Evolutionary conservation across 352 stramenopile species (phyloP), one percentile per base, ranked within the genome.

Genomic region (Pythium dissotocum): DNA sequence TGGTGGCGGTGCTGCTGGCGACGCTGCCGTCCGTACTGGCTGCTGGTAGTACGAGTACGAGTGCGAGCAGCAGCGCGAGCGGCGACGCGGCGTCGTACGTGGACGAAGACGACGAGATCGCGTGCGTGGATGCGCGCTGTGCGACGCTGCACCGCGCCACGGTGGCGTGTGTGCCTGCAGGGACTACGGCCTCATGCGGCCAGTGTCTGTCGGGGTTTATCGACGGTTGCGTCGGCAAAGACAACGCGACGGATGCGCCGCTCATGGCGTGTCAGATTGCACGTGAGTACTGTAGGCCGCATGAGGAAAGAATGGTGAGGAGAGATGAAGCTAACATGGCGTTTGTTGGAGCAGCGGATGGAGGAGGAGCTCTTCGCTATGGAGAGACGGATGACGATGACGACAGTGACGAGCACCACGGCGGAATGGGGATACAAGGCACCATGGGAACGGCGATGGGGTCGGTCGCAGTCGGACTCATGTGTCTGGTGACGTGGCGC

Each of bases 401-500:
- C 2, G 51, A 35, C 2, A 3, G 51, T n/a, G 3, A 57, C 16
- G 26, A 35, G 10, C 51, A 57, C 38, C 24, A 51, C 40, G 40
- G 63, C 36, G 40, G 46, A 28, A 60, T 72, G 59, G 38, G 59
- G 16, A 56, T 60, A 35, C 58, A 67, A 21, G 59, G 32, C 2
- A 51, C 13, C 2, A 8, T 72, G 0, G 59, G 42, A 9, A 68
- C 60, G 21, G 66, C 26, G 24, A 28, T 72, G 21, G 60, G 66
- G 6, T 65, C 60, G 18, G 9, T 69, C 9, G 36, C 68, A 16
- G 55, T 69, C 12, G n/a, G 55, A 33, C 54, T 72, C 42, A 67
- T 67, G 60, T 67, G 58, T n/a, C 16, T 67, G 13, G 59, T 72
- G 35, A 68, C 55, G 54, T 67, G 66, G 59, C 52, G 60, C 13